Evolutionary conservation across 306 rosid genomes (phyloP), one percentile per base, ranked within the genome.

Genomic region (Cucumis cinereus): DNA sequence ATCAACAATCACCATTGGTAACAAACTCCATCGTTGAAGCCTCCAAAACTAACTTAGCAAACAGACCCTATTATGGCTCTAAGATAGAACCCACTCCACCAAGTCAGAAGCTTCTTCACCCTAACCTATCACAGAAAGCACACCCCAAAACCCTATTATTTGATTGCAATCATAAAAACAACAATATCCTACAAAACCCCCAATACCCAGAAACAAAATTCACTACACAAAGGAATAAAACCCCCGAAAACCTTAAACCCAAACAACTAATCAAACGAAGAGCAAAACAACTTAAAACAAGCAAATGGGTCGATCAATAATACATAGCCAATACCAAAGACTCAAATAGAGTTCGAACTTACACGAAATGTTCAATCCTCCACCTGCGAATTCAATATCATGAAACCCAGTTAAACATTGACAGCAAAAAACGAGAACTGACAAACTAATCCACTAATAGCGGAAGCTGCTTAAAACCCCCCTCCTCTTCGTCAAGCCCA

Each of bases 1-100:
- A 75, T 73, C 81, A 74, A 80, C 53, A 72, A 72, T 16, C 41
- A 70, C 33, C 40, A 47, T n/a, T 66, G 52, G n/a, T 28, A 70
- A 24, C 23, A 45, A 70, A 70, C 75, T 70, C 76, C 76, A 28
- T 30, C 57, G 17, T 72, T 17, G 54, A 70, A 24, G 28, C 43
- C 36, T 33, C 64, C 66, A 56, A 55, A 74, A 74, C 59, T 20
- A 53, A 22, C 57, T 12, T 23, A 13, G 10, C 35, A 41, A 41
- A 10, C 74, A 41, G 35, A 43, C 74, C 36, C 74, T 20, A 68
- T 28, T 24, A 24, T 70, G 55, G 40, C 75, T 70, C 58, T 16
- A 47, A 45, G 40, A 24, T 24, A 70, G 40, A 45, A 70, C 57
- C 57, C 15, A 70, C 75, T 7, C 23, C 58, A 50, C 76, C 43